phyloP scores from a whole-genome alignment of 495 filamentous ascomycete genomes.

The Polyplosphaeria fusca region DNA sequence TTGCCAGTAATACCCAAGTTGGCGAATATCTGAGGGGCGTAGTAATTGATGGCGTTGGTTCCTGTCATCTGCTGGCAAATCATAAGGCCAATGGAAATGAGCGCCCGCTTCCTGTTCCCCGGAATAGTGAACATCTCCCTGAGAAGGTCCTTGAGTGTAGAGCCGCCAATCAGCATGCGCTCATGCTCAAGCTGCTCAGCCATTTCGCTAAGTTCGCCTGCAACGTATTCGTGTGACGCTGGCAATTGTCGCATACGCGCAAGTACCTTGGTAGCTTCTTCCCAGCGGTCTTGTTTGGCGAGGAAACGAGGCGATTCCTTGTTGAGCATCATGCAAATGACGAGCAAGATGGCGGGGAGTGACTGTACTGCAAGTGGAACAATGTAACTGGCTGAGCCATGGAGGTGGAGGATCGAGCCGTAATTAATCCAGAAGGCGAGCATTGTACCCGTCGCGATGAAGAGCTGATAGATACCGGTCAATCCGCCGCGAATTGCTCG shows the following conservation, averaged over 20 bases:
- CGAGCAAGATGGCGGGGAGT: slow-evolving; percentile 61
- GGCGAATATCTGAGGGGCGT: slow-evolving; percentile 68
- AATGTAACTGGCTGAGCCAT: slow-evolving; percentile 56
- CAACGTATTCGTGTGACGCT: slow-evolving; percentile 59
- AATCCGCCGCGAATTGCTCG: slow-evolving; percentile 67
- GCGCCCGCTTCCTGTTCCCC: slow-evolving; percentile 60
- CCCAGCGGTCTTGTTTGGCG: slow-evolving; percentile 66
- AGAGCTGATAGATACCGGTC: slow-evolving; percentile 69
- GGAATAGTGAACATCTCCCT: slow-evolving; percentile 69
- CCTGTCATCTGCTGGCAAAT: slow-evolving; percentile 70
- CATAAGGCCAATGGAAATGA: slow-evolving; percentile 62
- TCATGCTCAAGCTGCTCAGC: slow-evolving; percentile 67
- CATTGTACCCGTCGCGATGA: slow-evolving; percentile 62
- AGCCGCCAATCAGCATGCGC: slow-evolving; percentile 58
- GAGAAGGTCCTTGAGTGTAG: slow-evolving; percentile 61
- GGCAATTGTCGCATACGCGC: slow-evolving; percentile 53
- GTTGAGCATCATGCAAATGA: slow-evolving; percentile 55
- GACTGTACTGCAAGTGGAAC: slow-evolving; percentile 67
- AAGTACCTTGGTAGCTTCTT: slow-evolving; percentile 58
- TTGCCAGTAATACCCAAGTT: slow-evolving; percentile 54
- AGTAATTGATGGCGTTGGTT: slow-evolving; percentile 59
- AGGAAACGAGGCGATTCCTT: slow-evolving; percentile 72
- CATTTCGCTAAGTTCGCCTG: slow-evolving; percentile 65
- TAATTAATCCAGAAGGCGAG: slow-evolving; percentile 68
- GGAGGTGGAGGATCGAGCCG: slow-evolving; percentile 52